A percentile compares a stretch with the other conserved stretches of the same genome.
Evolutionary conservation across 495 filamentous ascomycete genomes (phyloP).

Genomic region (Xylaria intraflava): DNA sequence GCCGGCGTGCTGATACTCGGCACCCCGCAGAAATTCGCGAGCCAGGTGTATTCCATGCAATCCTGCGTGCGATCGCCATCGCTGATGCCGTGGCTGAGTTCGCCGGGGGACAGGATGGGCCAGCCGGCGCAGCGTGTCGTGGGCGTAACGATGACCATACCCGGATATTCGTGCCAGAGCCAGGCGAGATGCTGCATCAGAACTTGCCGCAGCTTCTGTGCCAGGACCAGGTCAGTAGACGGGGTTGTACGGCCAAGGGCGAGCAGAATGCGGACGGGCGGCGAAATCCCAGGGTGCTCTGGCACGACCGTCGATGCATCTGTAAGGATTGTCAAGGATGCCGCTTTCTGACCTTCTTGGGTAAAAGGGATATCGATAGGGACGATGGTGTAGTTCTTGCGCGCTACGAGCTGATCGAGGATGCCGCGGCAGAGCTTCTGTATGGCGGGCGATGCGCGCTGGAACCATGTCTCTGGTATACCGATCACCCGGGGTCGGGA

Average conservation of each 20-base stretch:
- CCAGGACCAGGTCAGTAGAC: constrained; percentile 61
- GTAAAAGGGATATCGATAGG: constrained; percentile 67
- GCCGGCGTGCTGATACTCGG: constrained; percentile 65
- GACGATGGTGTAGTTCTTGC: constrained; percentile 55
- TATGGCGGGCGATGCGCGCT: constrained; percentile 57
- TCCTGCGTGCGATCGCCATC: constrained; percentile 63
- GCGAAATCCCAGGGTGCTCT: constrained; percentile 41
- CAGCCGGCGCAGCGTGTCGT: constrained; percentile 69
- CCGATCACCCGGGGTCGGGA: constrained; percentile 46
- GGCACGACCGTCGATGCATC: constrained; percentile 51
- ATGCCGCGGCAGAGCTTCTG: constrained; percentile 51
- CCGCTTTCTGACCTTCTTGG: constrained; percentile 68
- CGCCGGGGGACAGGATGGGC: constrained; percentile 46
- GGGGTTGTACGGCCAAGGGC: constrained; percentile 57
- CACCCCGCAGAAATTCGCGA: constrained; percentile 75
- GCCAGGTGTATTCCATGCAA: constrained; percentile 79
- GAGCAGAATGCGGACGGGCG: constrained; percentile 61
- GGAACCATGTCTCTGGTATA: constrained; percentile 65
- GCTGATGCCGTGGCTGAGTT: constrained; percentile 57
- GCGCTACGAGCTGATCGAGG: constrained; percentile 48
- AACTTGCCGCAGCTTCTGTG: constrained; percentile 66
- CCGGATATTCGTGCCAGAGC: constrained; percentile 64
- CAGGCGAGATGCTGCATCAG: constrained; percentile 73
- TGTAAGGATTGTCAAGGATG: constrained; percentile 71
- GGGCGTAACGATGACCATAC: constrained; percentile 68